These are phyloP conservation scores for Candida rishiriensis DNA, from an alignment of 805 yeast species.

Conservation along the genomic window DNA sequence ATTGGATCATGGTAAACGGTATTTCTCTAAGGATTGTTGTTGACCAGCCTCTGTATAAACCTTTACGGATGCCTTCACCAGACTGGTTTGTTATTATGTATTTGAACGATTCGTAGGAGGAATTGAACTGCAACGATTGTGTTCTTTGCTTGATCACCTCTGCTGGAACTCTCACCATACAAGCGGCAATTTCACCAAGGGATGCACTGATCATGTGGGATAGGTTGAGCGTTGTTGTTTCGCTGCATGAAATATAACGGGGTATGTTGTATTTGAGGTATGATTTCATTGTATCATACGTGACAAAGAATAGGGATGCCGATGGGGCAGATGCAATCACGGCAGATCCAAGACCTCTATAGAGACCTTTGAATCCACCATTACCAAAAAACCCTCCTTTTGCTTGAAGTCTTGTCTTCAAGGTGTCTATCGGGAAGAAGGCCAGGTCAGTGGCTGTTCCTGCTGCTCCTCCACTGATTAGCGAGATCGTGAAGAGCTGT, in stretches of 20 bases:
- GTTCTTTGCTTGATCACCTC: slow-evolving; percentile 95
- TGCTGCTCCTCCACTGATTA: slow-evolving; percentile 80
- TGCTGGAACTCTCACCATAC: slow-evolving; percentile 92
- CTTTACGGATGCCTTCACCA: slow-evolving; percentile 74
- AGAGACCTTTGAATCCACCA: slow-evolving; percentile 92
- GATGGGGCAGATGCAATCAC: slow-evolving; percentile 93
- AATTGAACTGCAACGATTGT: slow-evolving; percentile 58
- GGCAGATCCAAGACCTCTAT: slow-evolving; percentile 89
- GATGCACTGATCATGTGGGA: slow-evolving; percentile 89
- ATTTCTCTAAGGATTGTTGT: slow-evolving; percentile 93
- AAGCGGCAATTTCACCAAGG: slow-evolving; percentile 88
- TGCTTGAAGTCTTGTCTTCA: slow-evolving; percentile 93
- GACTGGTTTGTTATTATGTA: slow-evolving; percentile 56
- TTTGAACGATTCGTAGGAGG: slow-evolving; percentile 65
- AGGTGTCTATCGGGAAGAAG: slow-evolving; percentile 93
- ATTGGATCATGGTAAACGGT: slow-evolving; percentile 94
- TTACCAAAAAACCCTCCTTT: slow-evolving; percentile 87
- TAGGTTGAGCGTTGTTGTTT: slow-evolving; percentile 30
- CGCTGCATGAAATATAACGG: slow-evolving; percentile 16
- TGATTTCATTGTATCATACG: slow-evolving; percentile 73
- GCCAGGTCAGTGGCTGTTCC: slow-evolving; percentile 94
- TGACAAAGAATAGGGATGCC: slow-evolving; percentile 71
- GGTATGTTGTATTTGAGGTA: slow-evolving; percentile 21
- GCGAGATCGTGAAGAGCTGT: neutral
- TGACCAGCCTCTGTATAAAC: slow-evolving; percentile 89